Evolutionary conservation across 805 yeast species (phyloP), one percentile per base, ranked within the genome.

Genomic region (Candida odintsovae): DNA sequence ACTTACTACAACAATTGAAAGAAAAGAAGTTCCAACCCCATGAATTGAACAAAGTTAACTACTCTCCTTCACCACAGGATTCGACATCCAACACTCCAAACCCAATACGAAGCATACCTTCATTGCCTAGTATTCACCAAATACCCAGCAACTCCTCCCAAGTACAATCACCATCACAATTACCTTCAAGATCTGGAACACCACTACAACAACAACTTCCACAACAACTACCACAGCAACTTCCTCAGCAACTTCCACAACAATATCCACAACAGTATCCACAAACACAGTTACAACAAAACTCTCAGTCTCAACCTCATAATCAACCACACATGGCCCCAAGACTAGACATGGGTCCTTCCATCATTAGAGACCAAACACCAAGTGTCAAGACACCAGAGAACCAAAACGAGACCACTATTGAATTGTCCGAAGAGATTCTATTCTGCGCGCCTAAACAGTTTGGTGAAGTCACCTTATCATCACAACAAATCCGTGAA

Each of bases 391-490:
- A 23, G 38, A 26, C 39, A 10, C 26, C 51, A 18, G 37, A 41
- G 3, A 42, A 43, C 29, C 40, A 43, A 12, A 28, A 29, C 3
- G 59, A 54, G 9, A 44, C 50, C 6, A 41, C 42, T 4, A 50
- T 56, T 1, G 47, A 50, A 13, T 45, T 72, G 31, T 56, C 72
- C 0, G 67, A 64, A 1, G 68, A 69, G 13, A 68, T 70, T 5
- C 58, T 80, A 1, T 49, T 45, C 4, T 86, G 95, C 59, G 66
- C 77, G 23, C 82, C 90, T 6, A 89, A 90, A 58, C 66, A 82
- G 4, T 64, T 88, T 33, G 96, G 90, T 28, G 80, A 81, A 9
- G 75, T 90, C 4, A 69, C 80, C 3, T 67, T 92, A 43, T 64
- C 78, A 0, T 69, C 87, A 0, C 76, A 73, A 6, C 80, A 79